A percentile compares a stretch with the other conserved stretches of the same genome.
Evolutionary conservation across 2,329 filamentous ascomycete species (phyloP).

Genomic region (Fusarium chuoi): DNA sequence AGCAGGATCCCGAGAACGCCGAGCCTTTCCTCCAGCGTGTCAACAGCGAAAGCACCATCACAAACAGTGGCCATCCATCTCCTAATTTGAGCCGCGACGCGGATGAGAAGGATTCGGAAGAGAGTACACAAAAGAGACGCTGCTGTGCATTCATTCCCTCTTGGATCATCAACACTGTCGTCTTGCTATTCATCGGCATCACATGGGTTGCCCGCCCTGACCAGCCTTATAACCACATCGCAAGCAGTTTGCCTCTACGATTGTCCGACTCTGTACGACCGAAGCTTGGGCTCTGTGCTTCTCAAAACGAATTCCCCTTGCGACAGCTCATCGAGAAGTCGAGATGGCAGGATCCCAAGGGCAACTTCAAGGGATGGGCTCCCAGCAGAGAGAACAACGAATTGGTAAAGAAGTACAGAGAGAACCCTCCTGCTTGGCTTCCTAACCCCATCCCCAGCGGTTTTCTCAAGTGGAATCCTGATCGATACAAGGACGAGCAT

Average conservation of each 20-base stretch:
- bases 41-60: slow-evolving; percentile 5
- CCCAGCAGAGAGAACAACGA: slow-evolving; percentile 41
- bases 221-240: slow-evolving; percentile 46
- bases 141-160: slow-evolving; percentile 23
- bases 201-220: slow-evolving; percentile 39
- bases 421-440: slow-evolving; percentile 43
- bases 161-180: slow-evolving; percentile 13
- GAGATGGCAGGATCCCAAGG: slow-evolving; percentile 41
- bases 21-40: slow-evolving; percentile 27
- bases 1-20: slow-evolving; percentile 33
- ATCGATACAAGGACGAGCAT: slow-evolving; percentile 23
- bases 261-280: slow-evolving; percentile 40
- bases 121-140: background rate
- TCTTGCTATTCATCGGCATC: slow-evolving; percentile 37
- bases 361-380: slow-evolving; percentile 49
- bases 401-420: slow-evolving; percentile 38
- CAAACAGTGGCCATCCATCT: slow-evolving; percentile 3
- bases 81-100: background rate
- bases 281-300: slow-evolving; percentile 34
- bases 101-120: slow-evolving; percentile 20
- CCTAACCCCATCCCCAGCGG: slow-evolving; percentile 40
- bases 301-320: slow-evolving; percentile 43
- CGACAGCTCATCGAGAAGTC: slow-evolving; percentile 39
- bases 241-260: slow-evolving; percentile 45
- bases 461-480: slow-evolving; percentile 44